Base-by-base conservation (phyloP, 2,329 filamentous ascomycete species). In the Stagonosporopsis cucurbitacearum region DNA sequence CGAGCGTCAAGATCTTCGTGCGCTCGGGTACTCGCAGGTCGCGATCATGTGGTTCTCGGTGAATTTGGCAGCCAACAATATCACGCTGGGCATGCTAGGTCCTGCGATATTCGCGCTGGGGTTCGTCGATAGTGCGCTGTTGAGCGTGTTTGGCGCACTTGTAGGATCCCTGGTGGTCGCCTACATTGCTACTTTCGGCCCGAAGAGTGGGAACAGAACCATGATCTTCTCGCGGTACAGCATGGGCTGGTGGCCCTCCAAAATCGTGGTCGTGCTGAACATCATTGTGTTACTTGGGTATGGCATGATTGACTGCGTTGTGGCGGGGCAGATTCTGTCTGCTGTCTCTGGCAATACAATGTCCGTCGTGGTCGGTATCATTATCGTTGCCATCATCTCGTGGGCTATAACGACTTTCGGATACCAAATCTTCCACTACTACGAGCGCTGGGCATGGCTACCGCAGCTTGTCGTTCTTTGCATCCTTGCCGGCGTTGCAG, bases 381-480 rank as follows among this genome's bases (percentile, higher is more conserved):
- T 90, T 36, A 83, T 89, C 41, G 82, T 86, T 12, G 84, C 85
- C 1, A 63, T 88, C 22, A 82, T 89, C 32, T 84, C 83, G 26
- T 88, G 85, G 84, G 75, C 80, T 2, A 81, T 90, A 37, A 86
- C 86, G 1, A 86, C 85, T 0, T 89, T 90, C 67, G 88, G 88
- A 0, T 89, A 90, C 68, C 81, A 80, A 50, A 77, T 86, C 40
- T 89, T 91, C 70, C 87, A 90, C 66, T 79, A 82, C 50, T 91
- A 89, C 69, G 87, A 90, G 75, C 81, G 87, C 69, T 88, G 84
- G 66, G 85, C 86, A 1, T 89, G 86, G 80, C 74, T 89, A 0
- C 87, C 87, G 0, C 85, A 88, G 64, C 67, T 87, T 0, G 76
- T 87, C 4, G 82, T 87, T 4, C 72, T 88, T 4, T 84, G 83